Evolutionary conservation across 2,329 filamentous ascomycete genomes (phyloP), one percentile per base, ranked within the genome.

Genomic region (Penicillium sp.): DNA sequence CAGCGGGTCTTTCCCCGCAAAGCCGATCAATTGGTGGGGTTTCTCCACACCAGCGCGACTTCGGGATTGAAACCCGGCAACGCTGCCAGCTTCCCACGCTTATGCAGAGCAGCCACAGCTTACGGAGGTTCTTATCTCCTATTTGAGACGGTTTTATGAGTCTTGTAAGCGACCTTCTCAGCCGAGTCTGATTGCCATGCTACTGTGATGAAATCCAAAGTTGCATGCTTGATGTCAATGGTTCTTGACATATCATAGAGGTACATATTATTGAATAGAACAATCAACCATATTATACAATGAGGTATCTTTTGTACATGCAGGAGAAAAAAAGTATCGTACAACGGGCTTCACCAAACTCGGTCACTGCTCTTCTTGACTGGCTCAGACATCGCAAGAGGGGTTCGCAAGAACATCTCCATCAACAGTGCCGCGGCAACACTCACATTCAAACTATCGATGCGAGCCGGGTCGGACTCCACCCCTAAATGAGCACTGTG

Each of bases 391-490:
- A 75, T 55, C 33, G 66, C 66, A 33, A 77, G 61, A n/a, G 74
- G 75, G 28, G 70, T 66, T 3, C 71, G 73, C 54, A 79, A 66
- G 59, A 80, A 78, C 63, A 71, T 76, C 57, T 79, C 71, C 65
- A 78, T 78, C 54, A 98, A 78, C 52, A 98, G 79, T 0, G 87
- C 92, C 6, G 91, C 87, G 1, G 95, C 94, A 22, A 96, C 93
- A 72, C 91, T 92, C 42, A 98, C 95, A 73, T 99, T 98, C 74
- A 99, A 79, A 75, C 93, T 97, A 76, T 98, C 94, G 2, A 99
- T 87, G 1, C 83, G 73, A 67, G 87, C 74, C 4, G 72, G 72
- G 65, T 80, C 77, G 16, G 73, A 70, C 11, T 67, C 62, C 10
- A 72, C 65, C 1, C 73, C 72, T 10, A 72, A 52, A 4, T 70